Percentiles rank a stretch among this genome's conserved stretches.
These are phyloP conservation scores for Amoeboradix gromovi DNA, from an alignment of 371 early-diverging fungal species.

Conservation along the genomic window DNA sequence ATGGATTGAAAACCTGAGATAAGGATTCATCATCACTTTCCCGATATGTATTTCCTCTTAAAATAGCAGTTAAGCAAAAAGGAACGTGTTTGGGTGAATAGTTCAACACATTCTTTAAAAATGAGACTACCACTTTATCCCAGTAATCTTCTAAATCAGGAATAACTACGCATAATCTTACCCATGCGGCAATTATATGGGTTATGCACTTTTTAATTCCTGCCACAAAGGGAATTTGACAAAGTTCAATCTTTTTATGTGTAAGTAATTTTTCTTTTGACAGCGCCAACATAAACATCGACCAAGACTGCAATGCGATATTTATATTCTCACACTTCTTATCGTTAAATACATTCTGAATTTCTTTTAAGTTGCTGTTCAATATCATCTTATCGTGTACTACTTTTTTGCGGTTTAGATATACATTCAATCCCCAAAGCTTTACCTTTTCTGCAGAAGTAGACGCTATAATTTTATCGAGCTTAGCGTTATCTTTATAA, in stretches of 20 bases:
- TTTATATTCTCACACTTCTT: not conserved
- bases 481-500: not conserved
- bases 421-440: not conserved
- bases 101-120: not conserved
- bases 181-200: not conserved
- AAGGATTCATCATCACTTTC: not conserved
- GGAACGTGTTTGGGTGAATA: not conserved
- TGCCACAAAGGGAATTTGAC: not conserved
- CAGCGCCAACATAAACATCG: not conserved
- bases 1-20: not conserved
- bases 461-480: not conserved
- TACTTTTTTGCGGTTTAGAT: not conserved
- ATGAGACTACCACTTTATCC: not conserved
- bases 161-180: not conserved
- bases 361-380: not conserved
- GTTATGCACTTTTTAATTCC: not conserved
- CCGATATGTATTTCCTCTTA: not conserved
- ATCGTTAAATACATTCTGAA: not conserved
- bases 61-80: not conserved
- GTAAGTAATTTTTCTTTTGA: not conserved
- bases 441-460: not conserved
- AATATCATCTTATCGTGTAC: not conserved
- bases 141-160: not conserved
- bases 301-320: not conserved
- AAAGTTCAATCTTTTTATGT: not conserved